Evolutionary conservation across 352 stramenopile species (phyloP).

Genomic region (Globisporangium takayamanum): DNA sequence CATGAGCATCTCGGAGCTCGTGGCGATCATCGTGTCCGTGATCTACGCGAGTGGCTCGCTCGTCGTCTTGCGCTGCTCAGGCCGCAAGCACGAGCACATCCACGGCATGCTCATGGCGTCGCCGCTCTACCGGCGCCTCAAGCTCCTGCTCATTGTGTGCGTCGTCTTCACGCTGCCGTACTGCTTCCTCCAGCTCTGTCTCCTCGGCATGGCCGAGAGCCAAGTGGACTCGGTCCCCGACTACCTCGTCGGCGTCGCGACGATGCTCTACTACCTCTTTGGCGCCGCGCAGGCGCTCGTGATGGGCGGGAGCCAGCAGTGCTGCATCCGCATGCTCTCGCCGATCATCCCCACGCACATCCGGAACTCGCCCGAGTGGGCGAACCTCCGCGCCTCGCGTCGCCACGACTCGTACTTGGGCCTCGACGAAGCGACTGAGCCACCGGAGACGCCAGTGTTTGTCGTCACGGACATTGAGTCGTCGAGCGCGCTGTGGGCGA

Average conservation of each 20-base stretch:
- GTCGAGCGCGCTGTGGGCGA: slow-evolving; percentile 63
- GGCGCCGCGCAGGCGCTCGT: slow-evolving; percentile 44
- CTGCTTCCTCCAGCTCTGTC: slow-evolving; percentile 37
- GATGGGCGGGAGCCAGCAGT: slow-evolving; percentile 26
- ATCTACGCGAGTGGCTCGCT: slow-evolving; percentile 37
- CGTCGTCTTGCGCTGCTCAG: slow-evolving; percentile 32
- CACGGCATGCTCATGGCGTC: slow-evolving; percentile 62
- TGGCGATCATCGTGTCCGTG: slow-evolving; percentile 40
- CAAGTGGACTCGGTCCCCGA: slow-evolving; percentile 42
- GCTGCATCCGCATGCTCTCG: slow-evolving; percentile 42
- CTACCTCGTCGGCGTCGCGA: slow-evolving; percentile 45
- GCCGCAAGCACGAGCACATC: slow-evolving; percentile 63
- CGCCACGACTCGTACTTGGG: slow-evolving; percentile 25
- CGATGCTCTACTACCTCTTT: slow-evolving; percentile 65
- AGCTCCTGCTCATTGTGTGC: slow-evolving; percentile 56
- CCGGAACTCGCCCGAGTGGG: slow-evolving; percentile 29
- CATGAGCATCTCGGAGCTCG: slow-evolving; percentile 46
- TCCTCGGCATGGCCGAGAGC: slow-evolving; percentile 35
- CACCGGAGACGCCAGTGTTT: slow-evolving; percentile 49
- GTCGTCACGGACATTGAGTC: slow-evolving; percentile 78
- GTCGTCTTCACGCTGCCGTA: slow-evolving; percentile 56
- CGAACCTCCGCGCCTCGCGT: slow-evolving; percentile 10
- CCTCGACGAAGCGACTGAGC: slow-evolving; percentile 20
- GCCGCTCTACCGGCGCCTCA: slow-evolving; percentile 58
- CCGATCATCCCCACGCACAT: slow-evolving; percentile 49